Evolutionary conservation across 2,329 filamentous ascomycete genomes (phyloP), one percentile per base, ranked within the genome.

Genomic region (Aspergillus pseudoglaucus): DNA sequence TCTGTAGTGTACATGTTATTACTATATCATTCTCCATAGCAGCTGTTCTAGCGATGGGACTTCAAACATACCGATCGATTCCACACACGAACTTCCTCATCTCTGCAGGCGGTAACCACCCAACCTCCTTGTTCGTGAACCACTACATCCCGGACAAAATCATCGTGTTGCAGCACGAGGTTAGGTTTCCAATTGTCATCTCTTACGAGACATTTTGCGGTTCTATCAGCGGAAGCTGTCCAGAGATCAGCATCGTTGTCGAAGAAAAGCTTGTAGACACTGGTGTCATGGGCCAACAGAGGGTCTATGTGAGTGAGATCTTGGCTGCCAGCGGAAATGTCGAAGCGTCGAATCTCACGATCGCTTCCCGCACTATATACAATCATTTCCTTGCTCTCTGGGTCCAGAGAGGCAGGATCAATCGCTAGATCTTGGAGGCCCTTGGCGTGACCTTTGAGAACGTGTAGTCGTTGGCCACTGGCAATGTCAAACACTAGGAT

Each of bases 61-160:
- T 12, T 39, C 17, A 42, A 45, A 63, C 71, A 54, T 58, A 75
- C 73, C 37, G 71, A 74, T 64, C 72, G 70, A 65, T 95, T 86
- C 91, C 91, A 98, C 7, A 97, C 79, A 59, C 94, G 87, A 49
- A 98, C 77, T 59, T 95, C 83, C 69, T 98, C 93, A 61, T 96
- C 89, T 56, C 93, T 78, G 48, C 93, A 95, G 1, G 87, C 90
- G 1, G 93, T 96, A 38, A 95, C 70, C 10, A 93, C 81, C 83
- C 88, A 91, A 17, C 83, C 79, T 3, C 86, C 85, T 1, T 82
- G 82, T 37, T 78, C 75, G 50, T 80, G 73, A 3, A 91, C 77
- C 7, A 83, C 82, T 18, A 97, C 80, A 48, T 90, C 88, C 50
- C 89, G 82, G 25, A 97, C 90, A 64, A 95, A 96, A 65, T 94